Percentiles rank a stretch among this genome's conserved stretches.
Conservation (phyloP, 2,329 filamentous ascomycete species). For the Fusarium musae region DNA sequence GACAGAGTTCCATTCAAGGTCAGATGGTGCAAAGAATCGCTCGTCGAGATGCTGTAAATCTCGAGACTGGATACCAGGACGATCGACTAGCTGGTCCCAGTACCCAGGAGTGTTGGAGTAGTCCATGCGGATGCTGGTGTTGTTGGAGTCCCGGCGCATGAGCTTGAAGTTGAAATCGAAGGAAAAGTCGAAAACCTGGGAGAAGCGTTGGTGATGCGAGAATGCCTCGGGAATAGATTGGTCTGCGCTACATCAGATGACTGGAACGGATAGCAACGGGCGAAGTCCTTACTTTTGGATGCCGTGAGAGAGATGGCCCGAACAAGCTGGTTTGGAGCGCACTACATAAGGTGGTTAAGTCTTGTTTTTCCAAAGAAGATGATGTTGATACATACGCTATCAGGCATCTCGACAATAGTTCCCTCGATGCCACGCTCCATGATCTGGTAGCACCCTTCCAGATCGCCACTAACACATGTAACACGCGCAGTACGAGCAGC, state of each 20-base stretch:
- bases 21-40: not conserved
- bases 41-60: not conserved
- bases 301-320: conserved; percentile 5
- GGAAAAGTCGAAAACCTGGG: not conserved
- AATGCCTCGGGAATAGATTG: not conserved
- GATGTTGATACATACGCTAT: not conserved
- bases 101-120: not conserved
- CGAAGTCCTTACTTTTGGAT: not conserved
- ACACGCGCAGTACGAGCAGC: conserved; percentile 26
- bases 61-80: not conserved
- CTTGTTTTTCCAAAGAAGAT: too few relatives aligned
- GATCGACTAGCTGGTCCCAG: not conserved
- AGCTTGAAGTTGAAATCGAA: conserved; percentile 7
- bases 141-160: not conserved
- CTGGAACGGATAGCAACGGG: too few relatives aligned
- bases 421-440: conserved; percentile 15
- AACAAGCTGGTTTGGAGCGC: conserved; percentile 6
- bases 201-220: not conserved
- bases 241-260: not conserved
- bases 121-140: not conserved
- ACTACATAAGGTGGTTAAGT: too few relatives aligned
- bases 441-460: conserved; percentile 10
- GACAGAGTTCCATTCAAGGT: not conserved
- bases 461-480: not conserved
- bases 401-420: conserved; percentile 21